These are phyloP conservation scores for Pseudoscleropodium purum DNA, from an alignment of 225 moss, liverwort and hornwort species.

Conservation along the genomic window DNA sequence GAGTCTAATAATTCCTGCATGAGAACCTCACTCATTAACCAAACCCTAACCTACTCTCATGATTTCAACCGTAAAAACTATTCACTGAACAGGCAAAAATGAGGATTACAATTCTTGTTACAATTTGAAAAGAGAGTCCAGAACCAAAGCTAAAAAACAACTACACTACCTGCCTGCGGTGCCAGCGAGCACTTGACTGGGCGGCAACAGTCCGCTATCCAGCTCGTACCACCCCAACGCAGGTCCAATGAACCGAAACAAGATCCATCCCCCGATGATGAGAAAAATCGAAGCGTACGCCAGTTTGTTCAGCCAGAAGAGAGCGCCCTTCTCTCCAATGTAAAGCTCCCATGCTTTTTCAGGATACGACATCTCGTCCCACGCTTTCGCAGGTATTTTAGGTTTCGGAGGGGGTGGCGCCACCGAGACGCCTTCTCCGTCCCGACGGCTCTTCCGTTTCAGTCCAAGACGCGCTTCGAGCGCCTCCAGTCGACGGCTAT, in stretches of 20 bases:
- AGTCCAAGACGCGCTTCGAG: conserved; percentile 77
- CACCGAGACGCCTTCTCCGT: conserved; percentile 1
- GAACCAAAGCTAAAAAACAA: not conserved
- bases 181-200: conserved; percentile 53
- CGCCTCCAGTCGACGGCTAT: conserved; percentile 45
- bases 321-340: conserved; percentile 67
- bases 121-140: not conserved
- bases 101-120: not conserved
- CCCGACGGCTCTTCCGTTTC: conserved; percentile 60
- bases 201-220: conserved; percentile 64
- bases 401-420: conserved; percentile 12
- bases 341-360: conserved; percentile 81
- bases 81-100: not conserved
- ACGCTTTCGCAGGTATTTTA: conserved; percentile 28
- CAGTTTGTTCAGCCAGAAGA: conserved; percentile 92
- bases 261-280: conserved; percentile 84
- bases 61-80: not conserved
- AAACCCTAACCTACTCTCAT: not conserved
- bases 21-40: not conserved
- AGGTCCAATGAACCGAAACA: conserved; percentile 89
- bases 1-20: not conserved
- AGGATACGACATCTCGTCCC: conserved; percentile 57
- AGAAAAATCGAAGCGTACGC: conserved; percentile 72
- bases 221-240: conserved; percentile 90
- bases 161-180: conserved; percentile 30